These are phyloP conservation scores for Prunus dulcis DNA, from an alignment of 306 rosid genomes.

Conservation along the genomic window DNA sequence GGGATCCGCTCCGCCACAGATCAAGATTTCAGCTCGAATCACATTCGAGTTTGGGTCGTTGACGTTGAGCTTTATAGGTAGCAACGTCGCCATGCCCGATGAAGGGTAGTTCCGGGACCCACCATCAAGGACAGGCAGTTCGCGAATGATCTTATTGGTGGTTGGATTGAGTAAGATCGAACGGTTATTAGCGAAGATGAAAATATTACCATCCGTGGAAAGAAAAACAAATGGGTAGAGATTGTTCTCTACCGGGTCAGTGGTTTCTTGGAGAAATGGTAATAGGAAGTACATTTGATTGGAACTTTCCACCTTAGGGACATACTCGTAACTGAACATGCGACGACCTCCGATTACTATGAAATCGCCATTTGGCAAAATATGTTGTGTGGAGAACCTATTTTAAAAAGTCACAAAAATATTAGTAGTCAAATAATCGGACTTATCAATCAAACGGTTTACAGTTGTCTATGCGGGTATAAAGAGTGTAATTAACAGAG, in stretches of 20 bases:
- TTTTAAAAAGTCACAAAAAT: neutral
- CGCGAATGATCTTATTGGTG: constrained; percentile 32
- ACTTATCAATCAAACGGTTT: too few relatives aligned
- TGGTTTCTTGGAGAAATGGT: constrained; percentile 45
- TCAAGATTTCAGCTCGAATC: constrained; percentile 45
- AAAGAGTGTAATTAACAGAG: neutral
- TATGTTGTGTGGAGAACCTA: constrained; percentile 62
- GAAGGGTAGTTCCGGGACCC: constrained; percentile 71
- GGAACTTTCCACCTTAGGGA: constrained; percentile 25
- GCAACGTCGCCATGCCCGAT: constrained; percentile 62
- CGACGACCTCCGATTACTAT: constrained; percentile 54
- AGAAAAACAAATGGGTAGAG: constrained; percentile 70
- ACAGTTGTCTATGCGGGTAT: too few relatives aligned
- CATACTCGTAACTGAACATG: constrained; percentile 56
- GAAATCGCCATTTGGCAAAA: constrained; percentile 58
- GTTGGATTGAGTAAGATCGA: constrained; percentile 45
- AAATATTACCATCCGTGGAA: constrained; percentile 53
- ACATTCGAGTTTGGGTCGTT: constrained; percentile 13
- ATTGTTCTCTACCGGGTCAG: constrained; percentile 48
- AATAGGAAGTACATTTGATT: constrained; percentile 14
- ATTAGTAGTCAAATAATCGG: neutral
- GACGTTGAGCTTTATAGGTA: constrained; percentile 42
- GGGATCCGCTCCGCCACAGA: constrained; percentile 64
- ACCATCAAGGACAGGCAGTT: constrained; percentile 49
- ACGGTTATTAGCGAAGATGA: constrained; percentile 59